Conservation (phyloP, 2,329 filamentous ascomycete genomes). For the Pseudopithomyces maydicus region DNA sequence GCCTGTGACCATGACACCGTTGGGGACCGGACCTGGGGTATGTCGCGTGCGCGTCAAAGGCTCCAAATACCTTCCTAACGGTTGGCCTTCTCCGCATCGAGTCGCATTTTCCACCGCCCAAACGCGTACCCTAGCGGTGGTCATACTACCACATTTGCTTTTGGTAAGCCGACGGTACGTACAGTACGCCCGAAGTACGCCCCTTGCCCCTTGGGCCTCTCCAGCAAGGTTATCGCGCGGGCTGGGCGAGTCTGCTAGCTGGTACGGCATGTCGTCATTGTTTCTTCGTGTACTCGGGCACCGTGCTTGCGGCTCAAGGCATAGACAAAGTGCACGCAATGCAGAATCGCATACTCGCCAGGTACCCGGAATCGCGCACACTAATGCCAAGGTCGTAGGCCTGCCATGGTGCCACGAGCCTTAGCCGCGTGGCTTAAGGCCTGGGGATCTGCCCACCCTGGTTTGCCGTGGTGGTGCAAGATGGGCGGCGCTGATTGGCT, state of each 20-base stretch:
- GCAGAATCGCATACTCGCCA: neutral
- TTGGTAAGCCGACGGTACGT: neutral
- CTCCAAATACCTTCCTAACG: conserved; percentile 14
- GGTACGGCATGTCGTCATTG: conserved; percentile 3
- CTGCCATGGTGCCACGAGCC: conserved; percentile 10
- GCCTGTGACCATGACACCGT: conserved; percentile 12
- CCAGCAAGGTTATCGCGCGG: neutral
- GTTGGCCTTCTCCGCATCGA: conserved; percentile 6
- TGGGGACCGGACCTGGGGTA: neutral
- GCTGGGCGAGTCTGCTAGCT: neutral
- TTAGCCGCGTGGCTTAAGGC: conserved; percentile 13
- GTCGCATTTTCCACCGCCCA: conserved; percentile 2
- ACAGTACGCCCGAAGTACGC: neutral
- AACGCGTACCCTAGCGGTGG: neutral
- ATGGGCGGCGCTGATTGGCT: conserved; percentile 18
- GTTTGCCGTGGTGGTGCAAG: conserved; percentile 12
- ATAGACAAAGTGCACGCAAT: neutral
- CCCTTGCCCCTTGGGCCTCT: neutral
- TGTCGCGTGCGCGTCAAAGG: conserved; percentile 7
- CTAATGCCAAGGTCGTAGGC: conserved; percentile 2
- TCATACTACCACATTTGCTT: neutral
- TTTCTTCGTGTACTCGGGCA: neutral
- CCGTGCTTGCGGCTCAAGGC: neutral
- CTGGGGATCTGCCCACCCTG: conserved; percentile 3
- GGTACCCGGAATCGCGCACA: neutral